A percentile compares a stretch with the other conserved stretches of the same genome.
Conservation (phyloP, 352 stramenopile species). For the Globisporangium canariense region DNA sequence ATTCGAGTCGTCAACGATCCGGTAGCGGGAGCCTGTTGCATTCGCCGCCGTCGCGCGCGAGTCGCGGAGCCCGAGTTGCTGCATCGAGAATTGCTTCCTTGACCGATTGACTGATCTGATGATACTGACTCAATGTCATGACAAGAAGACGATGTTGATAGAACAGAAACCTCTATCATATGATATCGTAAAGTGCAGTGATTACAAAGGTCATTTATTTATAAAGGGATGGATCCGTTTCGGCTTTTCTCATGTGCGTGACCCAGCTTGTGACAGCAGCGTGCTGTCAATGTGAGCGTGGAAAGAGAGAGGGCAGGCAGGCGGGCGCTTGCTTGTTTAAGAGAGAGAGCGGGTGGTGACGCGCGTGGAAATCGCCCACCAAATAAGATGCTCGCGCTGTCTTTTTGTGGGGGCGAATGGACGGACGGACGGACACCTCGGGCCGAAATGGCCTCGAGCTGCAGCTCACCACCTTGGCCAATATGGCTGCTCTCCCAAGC, state of each 20-base stretch:
- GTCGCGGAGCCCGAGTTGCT: neutral
- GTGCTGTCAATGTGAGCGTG: neutral
- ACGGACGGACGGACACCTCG: neutral
- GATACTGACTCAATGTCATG: neutral
- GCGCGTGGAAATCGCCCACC: neutral
- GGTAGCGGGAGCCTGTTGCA: neutral
- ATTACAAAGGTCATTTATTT: neutral
- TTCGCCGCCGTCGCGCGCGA: neutral
- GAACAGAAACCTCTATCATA: neutral
- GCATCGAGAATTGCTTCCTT: neutral
- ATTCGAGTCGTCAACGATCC: neutral
- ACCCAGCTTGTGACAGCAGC: slow-evolving; percentile 6
- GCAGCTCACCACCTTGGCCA: too few relatives aligned
- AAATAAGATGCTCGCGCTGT: neutral
- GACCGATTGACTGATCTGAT: neutral
- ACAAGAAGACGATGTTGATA: neutral
- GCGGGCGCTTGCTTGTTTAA: neutral
- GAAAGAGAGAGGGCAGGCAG: neutral
- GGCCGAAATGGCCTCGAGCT: too few relatives aligned
- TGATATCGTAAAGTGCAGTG: neutral
- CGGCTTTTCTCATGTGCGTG: slow-evolving; percentile 5
- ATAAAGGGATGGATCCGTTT: neutral
- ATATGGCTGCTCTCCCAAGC: too few relatives aligned
- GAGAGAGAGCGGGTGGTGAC: slow-evolving; percentile 1
- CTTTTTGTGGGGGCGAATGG: neutral